Conservation (phyloP, 192 early-diverging fungal species). For the Funneliformis geosporum region DNA sequence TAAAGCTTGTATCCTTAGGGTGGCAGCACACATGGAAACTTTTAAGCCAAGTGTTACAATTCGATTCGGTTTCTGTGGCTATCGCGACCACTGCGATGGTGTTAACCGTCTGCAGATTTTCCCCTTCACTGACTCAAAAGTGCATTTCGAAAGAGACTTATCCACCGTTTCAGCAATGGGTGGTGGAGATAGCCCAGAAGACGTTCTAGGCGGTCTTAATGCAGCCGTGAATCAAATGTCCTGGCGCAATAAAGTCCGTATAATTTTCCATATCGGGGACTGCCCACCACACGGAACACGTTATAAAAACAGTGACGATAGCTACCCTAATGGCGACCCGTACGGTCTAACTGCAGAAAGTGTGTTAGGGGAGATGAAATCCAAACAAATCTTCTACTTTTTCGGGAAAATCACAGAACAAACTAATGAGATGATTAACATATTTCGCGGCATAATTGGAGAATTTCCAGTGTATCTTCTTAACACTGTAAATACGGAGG, state of each 20-base stretch:
- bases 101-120: background rate
- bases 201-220: slow-evolving; percentile 29
- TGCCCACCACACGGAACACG: slow-evolving; percentile 30
- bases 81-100: slow-evolving; percentile 17
- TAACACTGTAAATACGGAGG: background rate
- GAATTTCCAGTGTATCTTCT: background rate
- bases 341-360: slow-evolving; percentile 29
- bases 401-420: slow-evolving; percentile 28
- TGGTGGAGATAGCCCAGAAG: slow-evolving; percentile 11
- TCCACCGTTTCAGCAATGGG: background rate
- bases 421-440: slow-evolving; percentile 15
- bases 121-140: background rate
- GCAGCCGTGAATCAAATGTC: slow-evolving; percentile 12
- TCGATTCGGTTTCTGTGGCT: slow-evolving; percentile 28
- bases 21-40: slow-evolving; percentile 7
- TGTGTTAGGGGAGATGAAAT: slow-evolving; percentile 15
- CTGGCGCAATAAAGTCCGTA: slow-evolving; percentile 14
- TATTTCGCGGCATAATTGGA: background rate
- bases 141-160: background rate
- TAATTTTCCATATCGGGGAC: slow-evolving; percentile 30
- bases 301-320: background rate
- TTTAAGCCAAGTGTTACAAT: slow-evolving; percentile 17
- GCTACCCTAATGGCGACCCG: slow-evolving; percentile 35
- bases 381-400: slow-evolving; percentile 13
- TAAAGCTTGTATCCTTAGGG: slow-evolving; percentile 13